Conservation (phyloP, 176 grass and related monocot species). For the Eleusine indica region DNA sequence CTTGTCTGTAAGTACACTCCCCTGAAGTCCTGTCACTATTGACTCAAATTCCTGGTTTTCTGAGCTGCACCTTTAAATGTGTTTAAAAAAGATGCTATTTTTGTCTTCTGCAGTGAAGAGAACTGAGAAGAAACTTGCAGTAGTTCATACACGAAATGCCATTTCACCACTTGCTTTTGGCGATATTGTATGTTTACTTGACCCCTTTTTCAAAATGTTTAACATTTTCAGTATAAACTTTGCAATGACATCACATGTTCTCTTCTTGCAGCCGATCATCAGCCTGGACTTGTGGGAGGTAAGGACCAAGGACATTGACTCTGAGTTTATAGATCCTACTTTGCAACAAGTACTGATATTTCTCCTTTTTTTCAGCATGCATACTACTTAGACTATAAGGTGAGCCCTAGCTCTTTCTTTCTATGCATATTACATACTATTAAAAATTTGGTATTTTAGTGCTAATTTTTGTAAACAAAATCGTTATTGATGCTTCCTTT, state of each 20-base stretch:
- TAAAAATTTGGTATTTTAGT: not conserved
- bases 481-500: slow-evolving; percentile 12
- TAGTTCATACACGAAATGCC: slow-evolving; percentile 82
- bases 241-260: slow-evolving; percentile 35
- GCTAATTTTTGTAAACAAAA: slow-evolving; percentile 10
- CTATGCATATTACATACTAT: not conserved
- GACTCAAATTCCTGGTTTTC: not conserved
- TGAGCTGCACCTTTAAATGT: not conserved
- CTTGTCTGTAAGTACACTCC: slow-evolving; percentile 70
- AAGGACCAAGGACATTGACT: slow-evolving; percentile 52
- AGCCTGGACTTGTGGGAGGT: slow-evolving; percentile 97
- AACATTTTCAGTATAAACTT: slow-evolving; percentile 23
- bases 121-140: slow-evolving; percentile 63
- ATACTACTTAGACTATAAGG: slow-evolving; percentile 97
- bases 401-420: slow-evolving; percentile 23
- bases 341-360: slow-evolving; percentile 42
- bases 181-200: slow-evolving; percentile 72
- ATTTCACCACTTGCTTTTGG: slow-evolving; percentile 82
- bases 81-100: not conserved
- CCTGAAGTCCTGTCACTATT: slow-evolving; percentile 17
- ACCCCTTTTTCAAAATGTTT: slow-evolving; percentile 18
- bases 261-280: slow-evolving; percentile 77
- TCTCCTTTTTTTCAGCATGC: slow-evolving; percentile 69
- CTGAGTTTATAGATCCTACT: slow-evolving; percentile 1
- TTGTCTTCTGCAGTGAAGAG: slow-evolving; percentile 59